phyloP scores from a whole-genome alignment of 2,329 filamentous ascomycete genomes.

The Amylocarpus encephaloides region DNA sequence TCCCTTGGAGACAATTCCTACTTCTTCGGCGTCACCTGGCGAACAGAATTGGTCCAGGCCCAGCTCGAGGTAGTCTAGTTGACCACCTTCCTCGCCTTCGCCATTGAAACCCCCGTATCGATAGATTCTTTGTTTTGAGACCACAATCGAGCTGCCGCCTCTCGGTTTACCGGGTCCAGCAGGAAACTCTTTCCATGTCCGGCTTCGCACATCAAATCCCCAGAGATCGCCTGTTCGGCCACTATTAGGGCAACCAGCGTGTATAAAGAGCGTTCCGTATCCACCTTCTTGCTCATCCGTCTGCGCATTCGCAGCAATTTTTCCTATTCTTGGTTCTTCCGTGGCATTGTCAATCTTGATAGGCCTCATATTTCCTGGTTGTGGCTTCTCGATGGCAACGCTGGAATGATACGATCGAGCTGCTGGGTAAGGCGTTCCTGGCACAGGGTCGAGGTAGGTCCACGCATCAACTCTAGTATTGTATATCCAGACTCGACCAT shows the following conservation, averaged over 20 bases:
- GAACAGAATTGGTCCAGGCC: conserved; percentile 51
- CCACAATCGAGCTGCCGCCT: conserved; percentile 61
- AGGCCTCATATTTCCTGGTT: conserved; percentile 22
- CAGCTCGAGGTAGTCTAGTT: conserved; percentile 59
- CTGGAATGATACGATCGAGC: conserved; percentile 67
- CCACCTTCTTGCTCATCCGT: conserved; percentile 56
- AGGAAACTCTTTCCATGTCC: conserved; percentile 62
- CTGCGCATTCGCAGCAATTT: conserved; percentile 49
- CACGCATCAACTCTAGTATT: conserved; percentile 59
- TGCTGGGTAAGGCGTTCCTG: conserved; percentile 46
- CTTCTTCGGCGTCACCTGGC: conserved; percentile 41
- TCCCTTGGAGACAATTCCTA: conserved; percentile 44
- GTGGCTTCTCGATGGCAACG: conserved; percentile 49
- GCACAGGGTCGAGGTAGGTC: conserved; percentile 54
- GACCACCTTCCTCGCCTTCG: conserved; percentile 59
- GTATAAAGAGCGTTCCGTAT: conserved; percentile 64
- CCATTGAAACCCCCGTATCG: conserved; percentile 79
- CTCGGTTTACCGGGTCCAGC: conserved; percentile 60
- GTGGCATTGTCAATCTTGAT: conserved; percentile 23
- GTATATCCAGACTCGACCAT: conserved; percentile 70
- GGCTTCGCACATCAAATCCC: conserved; percentile 63
- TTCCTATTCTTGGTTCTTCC: conserved; percentile 52
- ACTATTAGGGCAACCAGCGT: conserved; percentile 65
- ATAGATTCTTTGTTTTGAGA: conserved; percentile 59
- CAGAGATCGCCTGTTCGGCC: conserved; percentile 63